Conservation (phyloP, 352 stramenopile genomes). For the Pythium aquatile region DNA sequence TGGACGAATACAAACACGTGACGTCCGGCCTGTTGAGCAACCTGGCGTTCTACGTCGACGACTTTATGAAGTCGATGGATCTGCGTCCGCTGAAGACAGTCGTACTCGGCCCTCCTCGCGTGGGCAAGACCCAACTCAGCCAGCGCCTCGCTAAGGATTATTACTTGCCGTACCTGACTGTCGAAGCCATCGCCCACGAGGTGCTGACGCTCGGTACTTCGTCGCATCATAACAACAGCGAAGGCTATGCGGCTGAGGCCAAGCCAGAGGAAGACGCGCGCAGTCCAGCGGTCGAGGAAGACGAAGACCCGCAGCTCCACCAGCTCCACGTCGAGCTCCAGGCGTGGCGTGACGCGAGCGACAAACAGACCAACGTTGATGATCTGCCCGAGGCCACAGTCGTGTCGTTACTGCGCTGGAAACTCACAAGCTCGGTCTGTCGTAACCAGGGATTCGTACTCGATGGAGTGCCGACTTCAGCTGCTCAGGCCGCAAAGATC, state of each 20-base stretch:
- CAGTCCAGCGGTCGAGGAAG: constrained; percentile 17
- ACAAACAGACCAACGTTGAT: constrained; percentile 16
- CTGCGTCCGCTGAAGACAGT: constrained; percentile 66
- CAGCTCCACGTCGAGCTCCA: constrained; percentile 41
- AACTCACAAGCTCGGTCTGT: constrained; percentile 49
- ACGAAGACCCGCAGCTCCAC: constrained; percentile 31
- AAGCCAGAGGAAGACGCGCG: constrained; percentile 26
- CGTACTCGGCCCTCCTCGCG: constrained; percentile 64
- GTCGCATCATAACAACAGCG: constrained; percentile 16
- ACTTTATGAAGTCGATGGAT: constrained; percentile 79
- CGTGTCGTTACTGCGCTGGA: constrained; percentile 63
- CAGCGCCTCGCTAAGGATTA: constrained; percentile 62
- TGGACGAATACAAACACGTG: constrained; percentile 71
- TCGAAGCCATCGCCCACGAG: constrained; percentile 45
- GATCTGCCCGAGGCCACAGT: constrained; percentile 40
- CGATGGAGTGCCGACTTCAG: constrained; percentile 54
- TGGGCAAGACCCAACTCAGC: constrained; percentile 63
- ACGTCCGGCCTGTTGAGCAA: constrained; percentile 58
- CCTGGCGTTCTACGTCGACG: constrained; percentile 59
- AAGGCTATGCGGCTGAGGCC: constrained; percentile 3
- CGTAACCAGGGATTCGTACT: constrained; percentile 86
- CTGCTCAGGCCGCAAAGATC: constrained; percentile 45
- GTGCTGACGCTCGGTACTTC: constrained; percentile 25
- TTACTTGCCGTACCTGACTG: constrained; percentile 62
- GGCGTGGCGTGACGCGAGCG: constrained; percentile 31